Conservation (phyloP, 768 basidiomycete genomes). For the Trametopsis cervina region DNA sequence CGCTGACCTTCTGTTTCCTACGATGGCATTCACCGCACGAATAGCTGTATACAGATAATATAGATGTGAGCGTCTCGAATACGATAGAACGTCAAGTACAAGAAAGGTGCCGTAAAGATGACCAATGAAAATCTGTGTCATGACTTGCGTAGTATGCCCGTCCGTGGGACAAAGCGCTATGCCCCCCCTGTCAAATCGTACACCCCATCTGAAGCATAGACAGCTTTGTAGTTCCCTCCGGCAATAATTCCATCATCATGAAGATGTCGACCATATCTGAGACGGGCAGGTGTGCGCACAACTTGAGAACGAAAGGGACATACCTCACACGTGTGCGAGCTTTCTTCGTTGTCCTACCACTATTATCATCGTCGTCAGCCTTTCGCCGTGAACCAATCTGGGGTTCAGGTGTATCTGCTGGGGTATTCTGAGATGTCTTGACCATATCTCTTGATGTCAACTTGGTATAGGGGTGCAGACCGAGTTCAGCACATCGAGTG, state of each 20-base stretch:
- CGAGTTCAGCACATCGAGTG: no score
- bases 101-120: background rate
- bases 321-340: constrained; percentile 71
- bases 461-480: no score
- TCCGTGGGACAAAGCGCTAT: no score
- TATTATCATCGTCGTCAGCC: constrained; percentile 49
- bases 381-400: constrained; percentile 42
- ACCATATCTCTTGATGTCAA: no score
- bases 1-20: constrained; percentile 73
- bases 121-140: background rate
- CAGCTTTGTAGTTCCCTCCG: background rate
- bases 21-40: constrained; percentile 87
- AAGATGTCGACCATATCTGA: no score
- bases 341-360: constrained; percentile 48
- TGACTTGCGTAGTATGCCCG: no score
- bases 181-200: no score
- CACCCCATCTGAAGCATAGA: no score
- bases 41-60: constrained; percentile 40
- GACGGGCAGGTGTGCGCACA: background rate
- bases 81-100: background rate
- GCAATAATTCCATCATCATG: no score
- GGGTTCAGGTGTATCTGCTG: constrained; percentile 21
- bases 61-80: background rate
- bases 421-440: constrained; percentile 1
- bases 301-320: constrained; percentile 13